phyloP scores from a whole-genome alignment of 2,329 filamentous ascomycete species.

The Ramularia collo-cygni region DNA sequence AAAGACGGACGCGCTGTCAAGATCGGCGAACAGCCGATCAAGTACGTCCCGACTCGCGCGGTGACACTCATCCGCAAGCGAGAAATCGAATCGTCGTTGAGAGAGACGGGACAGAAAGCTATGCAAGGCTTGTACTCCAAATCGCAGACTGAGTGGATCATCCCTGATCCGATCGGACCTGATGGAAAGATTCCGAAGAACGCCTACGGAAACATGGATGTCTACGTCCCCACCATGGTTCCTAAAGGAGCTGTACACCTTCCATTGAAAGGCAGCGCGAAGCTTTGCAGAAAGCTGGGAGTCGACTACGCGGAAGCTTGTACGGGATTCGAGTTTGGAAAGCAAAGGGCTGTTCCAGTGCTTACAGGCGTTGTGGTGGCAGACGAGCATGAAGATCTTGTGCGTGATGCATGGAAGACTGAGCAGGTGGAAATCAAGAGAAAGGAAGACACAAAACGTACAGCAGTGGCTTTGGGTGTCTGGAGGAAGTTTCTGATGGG shows the following conservation, averaged over 20 bases:
- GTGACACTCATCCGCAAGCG: constrained; percentile 81
- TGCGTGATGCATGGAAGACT: constrained; percentile 67
- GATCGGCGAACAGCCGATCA: constrained; percentile 66
- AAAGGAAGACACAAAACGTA: constrained; percentile 77
- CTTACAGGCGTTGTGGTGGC: constrained; percentile 87
- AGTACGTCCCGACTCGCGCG: constrained; percentile 81
- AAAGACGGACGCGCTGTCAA: constrained; percentile 81
- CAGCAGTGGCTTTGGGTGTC: constrained; percentile 62
- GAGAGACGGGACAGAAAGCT: constrained; percentile 71
- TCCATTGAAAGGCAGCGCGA: constrained; percentile 66
- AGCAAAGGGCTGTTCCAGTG: constrained; percentile 87
- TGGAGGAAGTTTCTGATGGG: constrained; percentile 90
- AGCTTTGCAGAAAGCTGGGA: constrained; percentile 73
- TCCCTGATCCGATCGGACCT: constrained; percentile 65
- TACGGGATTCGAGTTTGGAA: constrained; percentile 92
- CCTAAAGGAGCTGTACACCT: constrained; percentile 78
- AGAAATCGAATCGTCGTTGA: constrained; percentile 80
- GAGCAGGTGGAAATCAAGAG: constrained; percentile 69
- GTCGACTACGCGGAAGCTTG: constrained; percentile 93
- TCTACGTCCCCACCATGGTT: constrained; percentile 91
- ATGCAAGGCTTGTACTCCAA: constrained; percentile 78
- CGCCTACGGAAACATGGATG: constrained; percentile 90
- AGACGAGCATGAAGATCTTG: constrained; percentile 64
- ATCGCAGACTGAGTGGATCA: constrained; percentile 92
- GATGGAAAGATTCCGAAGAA: constrained; percentile 90